phyloP scores from a whole-genome alignment of 1,284 basidiomycete species.

The Leccinum holopus region DNA sequence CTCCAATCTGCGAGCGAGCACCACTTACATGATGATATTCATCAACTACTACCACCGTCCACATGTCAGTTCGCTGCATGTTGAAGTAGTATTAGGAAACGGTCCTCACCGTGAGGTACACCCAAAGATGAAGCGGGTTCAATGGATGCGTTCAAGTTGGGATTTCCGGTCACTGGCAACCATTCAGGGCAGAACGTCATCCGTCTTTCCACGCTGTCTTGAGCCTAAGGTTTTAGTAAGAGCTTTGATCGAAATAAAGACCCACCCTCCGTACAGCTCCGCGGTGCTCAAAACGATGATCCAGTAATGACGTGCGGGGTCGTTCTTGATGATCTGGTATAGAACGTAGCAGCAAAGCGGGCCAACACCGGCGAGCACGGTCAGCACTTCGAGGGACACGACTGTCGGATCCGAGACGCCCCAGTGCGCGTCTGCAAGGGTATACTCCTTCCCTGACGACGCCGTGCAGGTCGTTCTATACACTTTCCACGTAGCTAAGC shows the following conservation, averaged over 20 bases:
- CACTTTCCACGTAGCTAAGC: background rate
- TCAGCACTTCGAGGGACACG: conserved; percentile 78
- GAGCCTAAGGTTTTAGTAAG: background rate
- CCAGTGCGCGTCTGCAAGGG: conserved; percentile 79
- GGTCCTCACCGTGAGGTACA: conserved; percentile 49
- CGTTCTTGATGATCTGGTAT: conserved; percentile 58
- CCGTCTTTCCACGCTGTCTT: conserved; percentile 46
- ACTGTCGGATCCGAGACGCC: conserved; percentile 73
- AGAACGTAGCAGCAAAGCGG: conserved; percentile 71
- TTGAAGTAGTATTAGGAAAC: background rate
- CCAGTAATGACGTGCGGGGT: conserved; percentile 77
- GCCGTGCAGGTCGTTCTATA: background rate
- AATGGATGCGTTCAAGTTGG: conserved; percentile 61
- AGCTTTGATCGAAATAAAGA: conserved; percentile 19
- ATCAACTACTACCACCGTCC: conserved; percentile 54
- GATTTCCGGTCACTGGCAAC: conserved; percentile 61
- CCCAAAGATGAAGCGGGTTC: conserved; percentile 58
- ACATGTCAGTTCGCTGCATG: conserved; percentile 4
- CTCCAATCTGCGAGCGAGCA: background rate
- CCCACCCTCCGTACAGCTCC: conserved; percentile 73
- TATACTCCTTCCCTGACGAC: conserved; percentile 60
- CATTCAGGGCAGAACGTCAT: conserved; percentile 87
- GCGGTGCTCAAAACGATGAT: conserved; percentile 72
- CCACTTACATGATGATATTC: conserved; percentile 63
- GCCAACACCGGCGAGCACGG: conserved; percentile 68